Percentiles rank a stretch among this genome's conserved stretches.
These are phyloP conservation scores for Trifolium subterraneum DNA, from an alignment of 306 rosid genomes.

Conservation along the genomic window DNA sequence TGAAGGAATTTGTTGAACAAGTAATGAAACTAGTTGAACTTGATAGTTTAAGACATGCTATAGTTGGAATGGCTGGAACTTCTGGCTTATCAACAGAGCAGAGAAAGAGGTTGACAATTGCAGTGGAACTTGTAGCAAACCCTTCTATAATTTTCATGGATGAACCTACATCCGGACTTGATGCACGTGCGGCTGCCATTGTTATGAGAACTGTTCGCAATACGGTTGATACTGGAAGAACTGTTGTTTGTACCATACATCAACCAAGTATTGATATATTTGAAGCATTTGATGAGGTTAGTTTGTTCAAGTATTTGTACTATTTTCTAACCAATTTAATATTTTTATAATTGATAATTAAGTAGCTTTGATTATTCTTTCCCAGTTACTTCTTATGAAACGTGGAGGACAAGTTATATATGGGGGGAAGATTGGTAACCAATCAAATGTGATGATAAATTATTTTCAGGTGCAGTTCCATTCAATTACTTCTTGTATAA, in stretches of 20 bases:
- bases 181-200: conserved; percentile 9
- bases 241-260: conserved; percentile 22
- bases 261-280: conserved; percentile 8
- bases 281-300: conserved; percentile 7
- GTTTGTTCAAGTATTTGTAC: neutral
- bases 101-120: conserved; percentile 11
- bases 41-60: conserved; percentile 1
- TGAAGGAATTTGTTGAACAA: conserved; percentile 9
- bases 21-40: conserved; percentile 8
- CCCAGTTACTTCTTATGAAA: conserved; percentile 3
- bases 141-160: conserved; percentile 21
- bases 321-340: neutral
- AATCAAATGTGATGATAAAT: conserved; percentile 68
- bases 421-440: conserved; percentile 51
- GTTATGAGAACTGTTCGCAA: conserved; percentile 20
- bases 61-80: conserved; percentile 13
- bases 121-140: conserved; percentile 20
- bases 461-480: conserved; percentile 71
- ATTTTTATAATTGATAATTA: neutral
- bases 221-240: conserved; percentile 18
- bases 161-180: conserved; percentile 20
- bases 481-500: conserved; percentile 17
- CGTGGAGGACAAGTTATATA: conserved; percentile 20
- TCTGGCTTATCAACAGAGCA: conserved; percentile 12
- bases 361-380: conserved; percentile 2